These are phyloP conservation scores for Gnomoniopsis smithogilvyi DNA, from an alignment of 2,329 filamentous ascomycete genomes.

Conservation along the genomic window DNA sequence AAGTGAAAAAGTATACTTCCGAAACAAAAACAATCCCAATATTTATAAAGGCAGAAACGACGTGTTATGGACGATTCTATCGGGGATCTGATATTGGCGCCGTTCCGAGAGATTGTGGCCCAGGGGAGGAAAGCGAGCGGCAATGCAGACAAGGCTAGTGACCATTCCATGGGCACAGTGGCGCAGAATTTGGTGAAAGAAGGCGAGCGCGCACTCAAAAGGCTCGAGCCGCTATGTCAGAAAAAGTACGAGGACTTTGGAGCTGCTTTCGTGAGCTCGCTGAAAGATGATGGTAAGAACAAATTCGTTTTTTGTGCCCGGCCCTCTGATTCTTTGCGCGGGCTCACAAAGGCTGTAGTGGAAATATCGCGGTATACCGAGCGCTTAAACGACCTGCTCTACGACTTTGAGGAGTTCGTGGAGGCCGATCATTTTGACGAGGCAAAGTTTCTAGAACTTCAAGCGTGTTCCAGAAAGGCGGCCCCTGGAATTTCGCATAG, in stretches of 20 bases:
- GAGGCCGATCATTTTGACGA: conserved; percentile 49
- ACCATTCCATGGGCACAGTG: conserved; percentile 41
- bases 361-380: conserved; percentile 46
- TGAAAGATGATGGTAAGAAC: conserved; percentile 51
- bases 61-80: conserved; percentile 2
- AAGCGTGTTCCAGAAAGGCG: conserved; percentile 43
- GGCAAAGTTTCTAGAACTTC: conserved; percentile 46
- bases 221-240: conserved; percentile 48
- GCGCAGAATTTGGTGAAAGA: conserved; percentile 35
- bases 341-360: conserved; percentile 31
- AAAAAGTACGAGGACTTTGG: conserved; percentile 48
- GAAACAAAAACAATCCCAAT: too few species aligned
- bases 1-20: too few species aligned
- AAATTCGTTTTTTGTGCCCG: background rate
- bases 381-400: conserved; percentile 48
- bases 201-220: conserved; percentile 37
- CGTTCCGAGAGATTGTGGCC: conserved; percentile 12
- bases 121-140: conserved; percentile 27
- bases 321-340: conserved; percentile 6
- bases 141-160: conserved; percentile 29
- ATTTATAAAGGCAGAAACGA: background rate
- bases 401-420: conserved; percentile 55
- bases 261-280: conserved; percentile 44
- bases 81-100: conserved; percentile 9
- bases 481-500: conserved; percentile 48